Conservation (phyloP, 139 green algal species). For the Pleodorina starrii region DNA sequence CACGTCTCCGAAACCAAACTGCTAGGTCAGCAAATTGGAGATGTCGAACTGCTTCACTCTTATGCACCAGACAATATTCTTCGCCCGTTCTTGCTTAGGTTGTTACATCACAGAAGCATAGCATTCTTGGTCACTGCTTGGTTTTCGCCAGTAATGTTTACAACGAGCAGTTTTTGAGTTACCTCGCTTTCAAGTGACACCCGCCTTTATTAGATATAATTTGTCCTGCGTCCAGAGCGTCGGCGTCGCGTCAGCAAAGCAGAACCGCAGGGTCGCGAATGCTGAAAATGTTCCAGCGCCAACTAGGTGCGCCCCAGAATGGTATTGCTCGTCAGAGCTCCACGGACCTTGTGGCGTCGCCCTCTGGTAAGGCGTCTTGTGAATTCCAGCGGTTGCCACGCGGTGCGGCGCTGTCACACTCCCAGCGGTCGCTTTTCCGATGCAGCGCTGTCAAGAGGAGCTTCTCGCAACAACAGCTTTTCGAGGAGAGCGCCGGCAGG, state of each 20-base stretch:
- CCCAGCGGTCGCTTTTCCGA: not conserved
- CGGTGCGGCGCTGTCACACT: not conserved
- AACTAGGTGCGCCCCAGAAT: not conserved
- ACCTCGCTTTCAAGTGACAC: not conserved
- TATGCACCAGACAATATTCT: too few relatives aligned
- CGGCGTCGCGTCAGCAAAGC: too few relatives aligned
- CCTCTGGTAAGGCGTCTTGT: not conserved
- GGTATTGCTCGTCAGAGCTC: not conserved
- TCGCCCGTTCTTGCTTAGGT: too few relatives aligned
- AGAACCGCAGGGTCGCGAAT: slow-evolving; percentile 16
- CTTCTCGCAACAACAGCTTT: slow-evolving; percentile 30
- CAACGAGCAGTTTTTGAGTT: not conserved
- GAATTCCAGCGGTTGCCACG: not conserved
- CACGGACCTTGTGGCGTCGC: not conserved
- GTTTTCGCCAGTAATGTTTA: not conserved
- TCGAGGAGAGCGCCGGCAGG: not conserved
- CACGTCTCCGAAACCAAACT: too few relatives aligned
- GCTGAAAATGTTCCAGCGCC: slow-evolving; percentile 9
- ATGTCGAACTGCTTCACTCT: too few relatives aligned
- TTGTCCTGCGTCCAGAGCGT: too few relatives aligned
- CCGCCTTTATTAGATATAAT: not conserved
- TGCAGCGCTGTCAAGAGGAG: not conserved
- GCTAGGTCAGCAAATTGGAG: too few relatives aligned
- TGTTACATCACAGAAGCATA: not conserved
- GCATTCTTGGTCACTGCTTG: not conserved